Base-by-base conservation (phyloP, 2,329 filamentous ascomycete genomes). In the Grosmannia serpens region DNA sequence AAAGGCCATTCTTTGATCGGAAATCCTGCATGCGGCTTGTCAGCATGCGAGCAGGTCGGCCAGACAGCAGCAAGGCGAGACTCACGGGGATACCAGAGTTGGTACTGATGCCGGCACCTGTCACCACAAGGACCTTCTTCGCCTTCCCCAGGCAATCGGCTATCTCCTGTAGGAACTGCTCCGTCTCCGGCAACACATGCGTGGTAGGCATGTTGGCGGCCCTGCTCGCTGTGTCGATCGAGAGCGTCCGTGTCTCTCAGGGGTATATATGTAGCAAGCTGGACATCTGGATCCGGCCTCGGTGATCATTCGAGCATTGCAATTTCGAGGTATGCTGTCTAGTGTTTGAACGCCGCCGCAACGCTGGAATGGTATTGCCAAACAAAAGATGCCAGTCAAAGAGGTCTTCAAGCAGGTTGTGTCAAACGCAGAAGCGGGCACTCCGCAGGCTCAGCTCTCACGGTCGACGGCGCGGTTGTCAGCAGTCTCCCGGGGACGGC, bases 11-110 rank as follows among this genome's bases (percentile, higher is more conserved):
- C 66, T 87, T 81, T 1, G 85, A 88, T 47, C 85, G 84, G 62
- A 88, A 88, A 64, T 88, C 85, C 84, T 87, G 62, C 61, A 68
- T 9, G 20, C 26, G 3, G 8, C 22, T 5, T 20, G 33, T 33
- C 24, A 33, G 22, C 31, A 44, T 9, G 33, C 3, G 10, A 17
- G 22, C 27, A 33, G 35, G 13, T 26, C 38, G 6, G 24, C 26
- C 7, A 5, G 10, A n/a, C 24, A 33, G 9, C 4, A 22, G 4
- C 3, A 29, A 4, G 20, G n/a, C 4, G 10, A 15, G 10, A 69
- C 79, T 66, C 74, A 88, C 86, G 55, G 86, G 86, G 67, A 89
- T 89, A 58, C 86, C 86, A 62, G 84, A 88, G 68, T 88, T 89
- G 55, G 86, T 89, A 67, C 84, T 87, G 67, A 89, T 89, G 56